phyloP scores from a whole-genome alignment of 176 grass and related monocot genomes.

The Aegilops umbellulata region DNA sequence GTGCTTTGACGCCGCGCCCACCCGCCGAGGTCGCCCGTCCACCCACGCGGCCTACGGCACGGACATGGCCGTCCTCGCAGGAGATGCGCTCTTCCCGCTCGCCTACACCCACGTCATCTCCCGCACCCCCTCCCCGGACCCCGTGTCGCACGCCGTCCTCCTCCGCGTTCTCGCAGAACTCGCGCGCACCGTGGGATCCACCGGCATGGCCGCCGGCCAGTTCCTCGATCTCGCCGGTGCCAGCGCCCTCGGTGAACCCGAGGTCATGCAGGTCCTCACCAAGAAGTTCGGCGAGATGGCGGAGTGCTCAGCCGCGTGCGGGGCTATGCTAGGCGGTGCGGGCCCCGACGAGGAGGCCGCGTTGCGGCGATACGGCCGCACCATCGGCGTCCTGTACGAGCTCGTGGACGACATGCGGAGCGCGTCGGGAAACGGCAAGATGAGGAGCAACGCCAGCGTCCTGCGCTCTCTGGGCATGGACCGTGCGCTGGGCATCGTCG shows the following conservation, averaged over 20 bases:
- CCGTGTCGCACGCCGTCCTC: conserved; percentile 46
- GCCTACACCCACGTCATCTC: conserved; percentile 68
- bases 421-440: conserved; percentile 67
- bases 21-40: conserved; percentile 70
- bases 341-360: conserved; percentile 55
- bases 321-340: conserved; percentile 75
- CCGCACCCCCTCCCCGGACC: conserved; percentile 50
- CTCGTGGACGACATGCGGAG: conserved; percentile 81
- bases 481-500: conserved; percentile 71
- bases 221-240: conserved; percentile 72
- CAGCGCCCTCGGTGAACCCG: conserved; percentile 59
- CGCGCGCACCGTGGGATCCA: conserved; percentile 78
- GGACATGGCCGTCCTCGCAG: conserved; percentile 69
- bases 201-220: conserved; percentile 85
- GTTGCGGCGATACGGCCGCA: conserved; percentile 71
- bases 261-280: conserved; percentile 69
- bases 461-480: conserved; percentile 63
- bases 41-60: conserved; percentile 75
- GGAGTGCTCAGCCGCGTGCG: conserved; percentile 89
- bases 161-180: conserved; percentile 81
- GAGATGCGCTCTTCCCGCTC: conserved; percentile 85
- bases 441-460: conserved; percentile 77
- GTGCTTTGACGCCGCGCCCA: conserved; percentile 82
- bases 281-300: conserved; percentile 98
- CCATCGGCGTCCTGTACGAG: conserved; percentile 88